These are phyloP conservation scores for Kuraishia borneana DNA, from an alignment of 805 yeast species.

Conservation along the genomic window DNA sequence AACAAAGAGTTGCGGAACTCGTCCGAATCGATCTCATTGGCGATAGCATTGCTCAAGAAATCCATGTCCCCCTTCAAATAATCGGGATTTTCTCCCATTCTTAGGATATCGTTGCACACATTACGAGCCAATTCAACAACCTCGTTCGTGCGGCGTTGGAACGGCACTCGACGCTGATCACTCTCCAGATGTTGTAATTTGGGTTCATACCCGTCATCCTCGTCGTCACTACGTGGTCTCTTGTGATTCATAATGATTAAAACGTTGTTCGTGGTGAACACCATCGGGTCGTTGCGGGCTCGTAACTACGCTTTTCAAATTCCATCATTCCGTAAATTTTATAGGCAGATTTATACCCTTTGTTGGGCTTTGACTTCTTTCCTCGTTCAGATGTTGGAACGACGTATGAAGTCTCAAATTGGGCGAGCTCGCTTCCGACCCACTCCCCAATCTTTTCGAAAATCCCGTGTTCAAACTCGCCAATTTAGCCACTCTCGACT, in stretches of 20 bases:
- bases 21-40: conserved; percentile 51
- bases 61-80: conserved; percentile 33
- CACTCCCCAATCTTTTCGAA: conserved; percentile 4
- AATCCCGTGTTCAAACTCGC: conserved; percentile 6
- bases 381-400: conserved; percentile 5
- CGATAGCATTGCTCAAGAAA: conserved; percentile 55
- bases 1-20: conserved; percentile 48
- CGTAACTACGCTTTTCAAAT: no score
- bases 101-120: conserved; percentile 38
- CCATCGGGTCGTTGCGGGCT: not conserved
- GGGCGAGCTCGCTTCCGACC: conserved; percentile 6
- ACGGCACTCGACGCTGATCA: not conserved
- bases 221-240: not conserved
- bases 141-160: not conserved
- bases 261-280: not conserved
- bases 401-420: conserved; percentile 8
- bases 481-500: conserved; percentile 11
- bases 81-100: conserved; percentile 42
- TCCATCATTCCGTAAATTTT: no score
- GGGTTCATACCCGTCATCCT: conserved; percentile 1
- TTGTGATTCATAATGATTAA: not conserved
- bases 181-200: not conserved
- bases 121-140: conserved; percentile 27
- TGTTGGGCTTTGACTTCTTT: no score
- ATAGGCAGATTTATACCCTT: no score